Percentiles rank a stretch among this genome's conserved stretches.
phyloP scores from a whole-genome alignment of 371 early-diverging fungal genomes.

The Lichtheimia ornata region DNA sequence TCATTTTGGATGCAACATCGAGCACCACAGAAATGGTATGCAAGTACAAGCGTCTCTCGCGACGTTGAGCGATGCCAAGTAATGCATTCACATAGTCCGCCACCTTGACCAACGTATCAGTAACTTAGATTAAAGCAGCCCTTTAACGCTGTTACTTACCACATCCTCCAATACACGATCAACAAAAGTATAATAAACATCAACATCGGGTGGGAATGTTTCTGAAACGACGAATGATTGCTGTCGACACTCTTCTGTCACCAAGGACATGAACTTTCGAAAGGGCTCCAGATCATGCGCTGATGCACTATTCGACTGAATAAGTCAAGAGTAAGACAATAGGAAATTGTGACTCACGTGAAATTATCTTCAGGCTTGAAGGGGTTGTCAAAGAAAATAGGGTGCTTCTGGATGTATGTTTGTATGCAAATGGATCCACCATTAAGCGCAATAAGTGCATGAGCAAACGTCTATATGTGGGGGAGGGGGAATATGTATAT shows the following conservation, averaged over 20 bases:
- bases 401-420: conserved; percentile 83
- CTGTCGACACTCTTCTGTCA: conserved; percentile 56
- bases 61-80: conserved; percentile 39
- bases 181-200: conserved; percentile 58
- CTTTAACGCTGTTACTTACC: conserved; percentile 31
- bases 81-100: conserved; percentile 48
- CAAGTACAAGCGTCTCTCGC: conserved; percentile 35
- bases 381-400: conserved; percentile 82
- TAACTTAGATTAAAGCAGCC: background rate
- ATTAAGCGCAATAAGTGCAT: conserved; percentile 70
- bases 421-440: conserved; percentile 79
- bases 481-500: no score
- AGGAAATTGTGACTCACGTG: conserved; percentile 27
- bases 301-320: conserved; percentile 19
- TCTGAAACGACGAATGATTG: conserved; percentile 66
- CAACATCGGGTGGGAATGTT: conserved; percentile 69
- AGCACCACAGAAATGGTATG: conserved; percentile 36
- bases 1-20: conserved; percentile 23
- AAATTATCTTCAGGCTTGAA: conserved; percentile 63
- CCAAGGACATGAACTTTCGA: conserved; percentile 41
- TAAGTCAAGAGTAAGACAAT: background rate
- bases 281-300: conserved; percentile 39
- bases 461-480: conserved; percentile 62
- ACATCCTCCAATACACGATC: conserved; percentile 73
- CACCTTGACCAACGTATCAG: conserved; percentile 24